Evolutionary conservation across 441 rosid species (phyloP), one percentile per base, ranked within the genome.

Genomic region (Eruca vesicaria): DNA sequence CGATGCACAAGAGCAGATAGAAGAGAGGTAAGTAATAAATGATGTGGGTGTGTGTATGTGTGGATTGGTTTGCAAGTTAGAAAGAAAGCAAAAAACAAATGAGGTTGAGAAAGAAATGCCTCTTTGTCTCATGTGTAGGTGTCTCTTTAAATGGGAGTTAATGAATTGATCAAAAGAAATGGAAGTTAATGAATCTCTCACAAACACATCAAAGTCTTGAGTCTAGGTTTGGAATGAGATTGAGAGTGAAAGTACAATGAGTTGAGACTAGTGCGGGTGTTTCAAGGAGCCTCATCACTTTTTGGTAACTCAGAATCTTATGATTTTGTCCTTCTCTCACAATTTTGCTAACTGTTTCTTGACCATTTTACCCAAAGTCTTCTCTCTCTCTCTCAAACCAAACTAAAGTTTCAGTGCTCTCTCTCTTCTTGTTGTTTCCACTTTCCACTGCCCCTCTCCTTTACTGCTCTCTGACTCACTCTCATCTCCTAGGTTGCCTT

Each of bases 241-340:
- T 78, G 81, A 87, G 80, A 88, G 87, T 83, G 97, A 89, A 86
- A 87, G 86, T 80, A 82, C 82, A 82, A 68, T 58, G 71, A 82
- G 75, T 75, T 78, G 83, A 82, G 59, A 71, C 83, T 76, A 68
- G 74, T 66, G 88, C 83, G 84, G 74, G 83, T 82, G 83, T 77
- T 86, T 89, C 89, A 86, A 85, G 85, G 89, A 83, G 78, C 62
- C 86, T 78, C 88, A 19, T 78, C 79, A 63, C 79, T 86, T 83
- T n/a, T 82, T 72, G 86, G 93, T 85, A 94, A 87, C 68, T 69
- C 69, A 85, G 94, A 85, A 94, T 94, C 97, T 94, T 83, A 82
- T 84, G 80, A 73, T 86, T 88, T 88, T 86, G 87, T 86, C 80
- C 35, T 69, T 55, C 61, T 53, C 69, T 45, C 50, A n/a, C 71